A percentile compares a stretch with the other conserved stretches of the same genome.
Evolutionary conservation across 495 filamentous ascomycete genomes (phyloP).

Genomic region (Hyaloscypha finlandica): DNA sequence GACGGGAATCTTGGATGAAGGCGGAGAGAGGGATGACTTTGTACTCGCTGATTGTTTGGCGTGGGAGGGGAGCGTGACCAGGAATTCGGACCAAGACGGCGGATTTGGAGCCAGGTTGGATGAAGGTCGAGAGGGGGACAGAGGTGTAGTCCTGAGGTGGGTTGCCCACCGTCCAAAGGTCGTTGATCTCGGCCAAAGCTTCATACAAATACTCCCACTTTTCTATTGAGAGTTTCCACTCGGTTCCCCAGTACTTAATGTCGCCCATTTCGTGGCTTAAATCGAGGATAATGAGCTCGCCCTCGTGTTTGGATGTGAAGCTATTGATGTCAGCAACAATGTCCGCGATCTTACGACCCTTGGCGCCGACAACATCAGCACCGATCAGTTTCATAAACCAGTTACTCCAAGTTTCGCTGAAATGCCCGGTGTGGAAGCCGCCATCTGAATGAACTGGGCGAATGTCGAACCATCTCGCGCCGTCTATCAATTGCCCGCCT

Average conservation of each 20-base stretch:
- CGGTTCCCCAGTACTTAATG: not conserved
- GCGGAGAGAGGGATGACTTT: not conserved
- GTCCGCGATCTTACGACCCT: constrained; percentile 33
- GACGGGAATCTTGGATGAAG: constrained; percentile 2
- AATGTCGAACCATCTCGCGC: constrained; percentile 38
- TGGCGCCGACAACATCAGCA: constrained; percentile 27
- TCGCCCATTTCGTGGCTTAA: constrained; percentile 31
- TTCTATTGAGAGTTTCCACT: not conserved
- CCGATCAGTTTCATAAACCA: not conserved
- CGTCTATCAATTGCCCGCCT: constrained; percentile 34
- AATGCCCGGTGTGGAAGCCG: constrained; percentile 19
- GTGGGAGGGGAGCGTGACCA: not conserved
- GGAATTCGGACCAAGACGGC: constrained; percentile 26
- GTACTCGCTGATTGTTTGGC: not conserved
- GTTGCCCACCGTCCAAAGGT: constrained; percentile 18
- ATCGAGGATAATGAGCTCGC: constrained; percentile 38
- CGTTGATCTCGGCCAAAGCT: constrained; percentile 10
- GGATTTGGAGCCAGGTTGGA: constrained; percentile 28
- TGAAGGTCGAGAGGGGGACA: constrained; percentile 24
- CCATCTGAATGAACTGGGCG: constrained; percentile 28
- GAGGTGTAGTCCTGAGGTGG: constrained; percentile 16
- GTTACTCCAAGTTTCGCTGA: constrained; percentile 16
- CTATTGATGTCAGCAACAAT: constrained; percentile 37
- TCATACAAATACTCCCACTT: constrained; percentile 19
- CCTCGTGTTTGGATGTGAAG: constrained; percentile 36